These are phyloP conservation scores for Lunasporangiospora selenospora DNA, from an alignment of 192 early-diverging fungal species.

Conservation along the genomic window DNA sequence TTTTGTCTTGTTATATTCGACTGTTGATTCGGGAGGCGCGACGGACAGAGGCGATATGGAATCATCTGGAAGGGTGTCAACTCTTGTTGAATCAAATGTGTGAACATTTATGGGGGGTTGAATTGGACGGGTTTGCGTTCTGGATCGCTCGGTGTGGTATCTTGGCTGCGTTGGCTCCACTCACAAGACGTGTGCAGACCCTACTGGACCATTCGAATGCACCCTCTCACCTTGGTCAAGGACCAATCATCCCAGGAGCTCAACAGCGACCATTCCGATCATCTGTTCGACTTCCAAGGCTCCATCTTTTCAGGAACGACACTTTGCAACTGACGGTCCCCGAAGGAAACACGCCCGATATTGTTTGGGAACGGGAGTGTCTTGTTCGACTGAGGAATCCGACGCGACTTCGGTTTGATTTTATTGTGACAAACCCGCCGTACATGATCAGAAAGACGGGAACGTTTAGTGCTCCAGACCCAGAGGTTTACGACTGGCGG, in stretches of 20 bases:
- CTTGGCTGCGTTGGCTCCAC: conserved; percentile 54
- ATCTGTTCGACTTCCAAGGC: not conserved
- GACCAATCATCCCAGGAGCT: not conserved
- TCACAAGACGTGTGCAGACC: conserved; percentile 47
- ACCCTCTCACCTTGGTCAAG: not conserved
- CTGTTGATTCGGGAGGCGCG: conserved; percentile 40
- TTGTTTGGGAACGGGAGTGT: conserved; percentile 50
- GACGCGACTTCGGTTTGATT: conserved; percentile 53
- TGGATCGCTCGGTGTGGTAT: conserved; percentile 59
- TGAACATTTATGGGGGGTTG: conserved; percentile 58
- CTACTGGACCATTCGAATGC: too few species aligned
- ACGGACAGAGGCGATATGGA: conserved; percentile 46
- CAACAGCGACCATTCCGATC: not conserved
- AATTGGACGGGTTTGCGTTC: conserved; percentile 62
- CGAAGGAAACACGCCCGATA: conserved; percentile 6
- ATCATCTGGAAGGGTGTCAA: conserved; percentile 24
- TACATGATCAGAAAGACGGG: conserved; percentile 68
- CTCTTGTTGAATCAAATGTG: conserved; percentile 49
- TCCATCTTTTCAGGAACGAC: conserved; percentile 62
- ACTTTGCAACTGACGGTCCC: conserved; percentile 55
- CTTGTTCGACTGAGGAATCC: conserved; percentile 51
- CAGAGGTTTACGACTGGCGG: conserved; percentile 54
- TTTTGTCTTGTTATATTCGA: conserved; percentile 56
- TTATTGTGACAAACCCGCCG: conserved; percentile 67
- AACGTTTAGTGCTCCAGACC: conserved; percentile 57